Conservation (phyloP, 2,329 filamentous ascomycete species). For the Colletotrichum eremochloae region DNA sequence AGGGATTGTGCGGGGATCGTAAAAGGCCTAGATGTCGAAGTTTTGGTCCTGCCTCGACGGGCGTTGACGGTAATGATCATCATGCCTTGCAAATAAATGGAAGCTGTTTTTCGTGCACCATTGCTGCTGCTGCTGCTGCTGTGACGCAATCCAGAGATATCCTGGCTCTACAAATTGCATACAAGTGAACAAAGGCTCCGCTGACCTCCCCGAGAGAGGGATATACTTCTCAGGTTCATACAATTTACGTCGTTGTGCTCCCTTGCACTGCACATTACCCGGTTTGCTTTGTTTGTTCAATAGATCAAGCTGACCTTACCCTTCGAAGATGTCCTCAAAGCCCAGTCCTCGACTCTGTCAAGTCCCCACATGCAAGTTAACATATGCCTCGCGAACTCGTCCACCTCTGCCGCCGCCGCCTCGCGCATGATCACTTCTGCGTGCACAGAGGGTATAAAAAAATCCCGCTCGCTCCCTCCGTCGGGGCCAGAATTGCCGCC, state of each 20-base stretch:
- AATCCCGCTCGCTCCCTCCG: neutral
- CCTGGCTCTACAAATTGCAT: neutral
- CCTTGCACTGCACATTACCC: too few species aligned
- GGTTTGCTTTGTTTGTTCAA: neutral
- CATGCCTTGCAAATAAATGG: constrained; percentile 43
- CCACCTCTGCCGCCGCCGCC: constrained; percentile 32
- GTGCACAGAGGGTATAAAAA: constrained; percentile 24
- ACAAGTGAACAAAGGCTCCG: too few species aligned
- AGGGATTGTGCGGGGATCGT: constrained; percentile 35
- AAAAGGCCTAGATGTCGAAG: constrained; percentile 44
- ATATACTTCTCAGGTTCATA: too few species aligned
- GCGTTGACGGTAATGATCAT: constrained; percentile 45
- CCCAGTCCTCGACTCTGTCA: constrained; percentile 38
- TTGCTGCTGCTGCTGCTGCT: neutral
- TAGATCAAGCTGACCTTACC: constrained; percentile 24
- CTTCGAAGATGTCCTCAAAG: constrained; percentile 14
- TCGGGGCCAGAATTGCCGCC: neutral
- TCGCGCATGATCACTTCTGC: neutral
- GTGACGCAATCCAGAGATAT: neutral
- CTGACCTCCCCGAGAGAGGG: too few species aligned
- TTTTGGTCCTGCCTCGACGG: constrained; percentile 40
- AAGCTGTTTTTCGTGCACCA: constrained; percentile 43
- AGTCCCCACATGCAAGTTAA: constrained; percentile 32
- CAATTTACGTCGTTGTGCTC: neutral
- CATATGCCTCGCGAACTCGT: constrained; percentile 37